Evolutionary conservation across 1,284 basidiomycete genomes (phyloP), one percentile per base, ranked within the genome.

Genomic region (Leccinum ambiguum): DNA sequence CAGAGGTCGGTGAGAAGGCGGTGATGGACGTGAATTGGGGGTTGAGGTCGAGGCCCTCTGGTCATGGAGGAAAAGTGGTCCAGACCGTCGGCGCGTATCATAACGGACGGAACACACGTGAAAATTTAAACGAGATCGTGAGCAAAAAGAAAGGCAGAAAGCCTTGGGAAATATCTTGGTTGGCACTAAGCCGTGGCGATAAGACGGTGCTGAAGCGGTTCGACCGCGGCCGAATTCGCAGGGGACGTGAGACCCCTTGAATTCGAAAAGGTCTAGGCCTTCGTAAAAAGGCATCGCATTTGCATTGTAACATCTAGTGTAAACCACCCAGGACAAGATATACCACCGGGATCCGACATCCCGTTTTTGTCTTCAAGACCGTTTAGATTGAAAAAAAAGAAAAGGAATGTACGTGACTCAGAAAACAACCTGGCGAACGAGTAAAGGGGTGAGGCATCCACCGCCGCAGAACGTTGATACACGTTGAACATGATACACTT

Each of bases 1-100:
- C 45, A 18, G 45, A 10, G 2, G 83, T 83, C 0, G 90, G 87
- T 13, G 85, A 80, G 74, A 95, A 96, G 0, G 85, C 82, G 3
- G 85, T 85, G 4, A 87, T 74, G 8, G 82, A 82, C 0, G 87
- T 90, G 75, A 96, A 96, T 1, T 88, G 75, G 1, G 93, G 91
- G 72, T 96, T 94, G n/a, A 96, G 80, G 72, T 94, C 90, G 81
- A 95, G 89, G 14, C 91, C 91, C 83, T 86, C 91, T 92, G 56
- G 3, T 16, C 3, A 16, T 10, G n/a, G 13, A 36, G 36, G 5
- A 26, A 23, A 16, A 18, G 65, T 18, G 45, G 45, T 48, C 45
- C n/a, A n/a, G 43, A 10, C 16, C 30, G 30, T 33, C 30, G 53
- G 18, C 53, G 53, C 14, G 21, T 13, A 54, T 54, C 16, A 50